Conservation (phyloP, 345 rosid genomes). For the Populus simonii region DNA sequence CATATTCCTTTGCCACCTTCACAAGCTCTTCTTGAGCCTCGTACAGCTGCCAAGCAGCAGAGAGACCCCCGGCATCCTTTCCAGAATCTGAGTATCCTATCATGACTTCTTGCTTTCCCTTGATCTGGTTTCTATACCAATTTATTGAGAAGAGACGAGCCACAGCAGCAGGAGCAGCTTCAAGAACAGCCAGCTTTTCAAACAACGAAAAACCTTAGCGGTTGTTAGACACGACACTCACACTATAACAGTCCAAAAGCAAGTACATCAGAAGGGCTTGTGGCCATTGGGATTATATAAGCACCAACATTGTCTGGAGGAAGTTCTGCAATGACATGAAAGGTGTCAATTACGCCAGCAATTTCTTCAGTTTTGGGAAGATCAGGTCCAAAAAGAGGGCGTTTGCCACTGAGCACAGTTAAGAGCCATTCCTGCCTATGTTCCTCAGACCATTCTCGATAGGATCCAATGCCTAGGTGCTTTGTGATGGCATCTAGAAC, state of each 20-base stretch:
- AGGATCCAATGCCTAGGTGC: slow-evolving; percentile 83
- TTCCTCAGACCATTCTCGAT: slow-evolving; percentile 88
- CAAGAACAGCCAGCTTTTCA: slow-evolving; percentile 94
- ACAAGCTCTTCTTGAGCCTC: slow-evolving; percentile 97
- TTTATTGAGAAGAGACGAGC: slow-evolving; percentile 86
- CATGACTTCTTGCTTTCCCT: slow-evolving; percentile 98
- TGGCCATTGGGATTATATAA: slow-evolving; percentile 35
- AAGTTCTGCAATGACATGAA: slow-evolving; percentile 34
- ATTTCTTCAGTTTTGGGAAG: slow-evolving; percentile 94
- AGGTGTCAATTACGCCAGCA: slow-evolving; percentile 35
- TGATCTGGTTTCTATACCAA: slow-evolving; percentile 81
- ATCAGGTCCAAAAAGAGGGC: slow-evolving; percentile 91
- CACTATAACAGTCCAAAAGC: slow-evolving; percentile 84
- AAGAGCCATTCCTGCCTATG: slow-evolving; percentile 85
- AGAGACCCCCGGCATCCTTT: slow-evolving; percentile 90
- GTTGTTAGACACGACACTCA: slow-evolving; percentile 76
- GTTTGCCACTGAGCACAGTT: slow-evolving; percentile 82
- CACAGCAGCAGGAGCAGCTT: slow-evolving; percentile 94
- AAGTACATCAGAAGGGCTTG: slow-evolving; percentile 31
- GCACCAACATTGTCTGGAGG: slow-evolving; percentile 33
- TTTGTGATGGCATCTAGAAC: slow-evolving; percentile 87
- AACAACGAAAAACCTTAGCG: slow-evolving; percentile 92
- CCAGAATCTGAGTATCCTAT: slow-evolving; percentile 99
- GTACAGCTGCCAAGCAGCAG: slow-evolving; percentile 98
- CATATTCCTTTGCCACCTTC: slow-evolving; percentile 72